These are phyloP conservation scores for Suillus subalutaceus DNA, from an alignment of 768 basidiomycete species.

Conservation along the genomic window DNA sequence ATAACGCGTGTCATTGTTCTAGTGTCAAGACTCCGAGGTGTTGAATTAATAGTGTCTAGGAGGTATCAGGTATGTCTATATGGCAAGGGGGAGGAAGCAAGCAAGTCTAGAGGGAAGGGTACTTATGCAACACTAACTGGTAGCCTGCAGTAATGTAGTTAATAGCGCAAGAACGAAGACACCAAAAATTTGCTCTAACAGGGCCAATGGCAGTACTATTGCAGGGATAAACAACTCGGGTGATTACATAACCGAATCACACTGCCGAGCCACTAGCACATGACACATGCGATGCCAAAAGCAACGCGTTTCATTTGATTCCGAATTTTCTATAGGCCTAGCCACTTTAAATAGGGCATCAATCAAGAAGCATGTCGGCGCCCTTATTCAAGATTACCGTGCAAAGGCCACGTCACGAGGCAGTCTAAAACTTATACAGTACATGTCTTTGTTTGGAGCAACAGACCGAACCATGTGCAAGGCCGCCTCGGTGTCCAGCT, in stretches of 20 bases:
- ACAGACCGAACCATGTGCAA: constrained; percentile 88
- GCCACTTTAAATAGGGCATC: not conserved
- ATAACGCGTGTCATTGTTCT: constrained; percentile 44
- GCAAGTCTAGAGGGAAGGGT: constrained; percentile 16
- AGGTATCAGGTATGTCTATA: constrained; percentile 40
- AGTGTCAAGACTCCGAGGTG: constrained; percentile 23
- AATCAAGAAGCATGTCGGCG: constrained; percentile 4
- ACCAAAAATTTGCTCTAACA: constrained; percentile 12
- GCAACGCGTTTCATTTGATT: constrained; percentile 1
- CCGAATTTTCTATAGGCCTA: not conserved
- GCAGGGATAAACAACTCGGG: constrained; percentile 37
- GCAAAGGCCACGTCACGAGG: constrained; percentile 48
- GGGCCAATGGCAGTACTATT: constrained; percentile 15
- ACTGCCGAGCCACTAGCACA: constrained; percentile 36
- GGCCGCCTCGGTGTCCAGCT: constrained; percentile 50
- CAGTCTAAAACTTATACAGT: constrained; percentile 88
- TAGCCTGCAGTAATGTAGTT: constrained; percentile 15
- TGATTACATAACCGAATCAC: constrained; percentile 31
- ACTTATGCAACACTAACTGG: constrained; percentile 22
- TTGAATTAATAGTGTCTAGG: constrained; percentile 28
- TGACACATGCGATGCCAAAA: constrained; percentile 4
- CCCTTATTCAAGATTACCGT: constrained; percentile 14
- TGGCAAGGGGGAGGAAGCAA: constrained; percentile 26
- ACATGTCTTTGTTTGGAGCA: constrained; percentile 97
- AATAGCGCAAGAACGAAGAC: constrained; percentile 2